Base-by-base conservation (phyloP, 768 basidiomycete genomes). In the Hysterangium stoloniferum region DNA sequence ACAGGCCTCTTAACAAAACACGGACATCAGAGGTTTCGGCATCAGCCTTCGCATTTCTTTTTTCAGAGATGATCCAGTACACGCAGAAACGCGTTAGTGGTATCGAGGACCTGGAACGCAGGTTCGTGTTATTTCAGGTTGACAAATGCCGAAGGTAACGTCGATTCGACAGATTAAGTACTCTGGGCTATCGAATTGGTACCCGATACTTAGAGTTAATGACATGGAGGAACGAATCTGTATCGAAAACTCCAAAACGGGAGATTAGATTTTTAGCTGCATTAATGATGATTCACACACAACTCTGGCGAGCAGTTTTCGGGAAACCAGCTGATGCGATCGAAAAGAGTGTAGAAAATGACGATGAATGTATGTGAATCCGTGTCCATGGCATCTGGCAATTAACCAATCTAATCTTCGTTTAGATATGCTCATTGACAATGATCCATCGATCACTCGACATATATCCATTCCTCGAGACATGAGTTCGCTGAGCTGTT, bases 401-500 rank as follows among this genome's bases (percentile, higher is more conserved):
- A 38, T 52, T 53, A 24, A 45, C 51, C 28, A 41, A 29, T 34
- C 57, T 38, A 40, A 36, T 44, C 20, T 17, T 28, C n/a, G 20
- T 19, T 28, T 57, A 95, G 92, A 97, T 67, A 98, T 98, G 96
- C 87, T 99, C 56, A 86, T 95, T 53, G 87, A 97, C 73, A 97
- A 99, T 64, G 88, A 94, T 62, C 94, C 96, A 9, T 78, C 84
- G 19, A 74, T 97, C 56, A 94, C 96, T 55, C 82, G 90, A 52
- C 76, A 90, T 57, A 90, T 99, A 54, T 91, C 92, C 27, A 87
- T 98, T 12, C 96, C 96, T 19, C 81, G 80, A 58, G 96, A 99
- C 62, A 82, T 99, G 80, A 88, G 83, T 60, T 83, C 87, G 60
- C 75, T 99, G 33, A 94, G 87, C 59, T 97, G 93, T 62, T 96